phyloP scores from a whole-genome alignment of 2,329 filamentous ascomycete species.

The Alternaria novae-zelandiae region DNA sequence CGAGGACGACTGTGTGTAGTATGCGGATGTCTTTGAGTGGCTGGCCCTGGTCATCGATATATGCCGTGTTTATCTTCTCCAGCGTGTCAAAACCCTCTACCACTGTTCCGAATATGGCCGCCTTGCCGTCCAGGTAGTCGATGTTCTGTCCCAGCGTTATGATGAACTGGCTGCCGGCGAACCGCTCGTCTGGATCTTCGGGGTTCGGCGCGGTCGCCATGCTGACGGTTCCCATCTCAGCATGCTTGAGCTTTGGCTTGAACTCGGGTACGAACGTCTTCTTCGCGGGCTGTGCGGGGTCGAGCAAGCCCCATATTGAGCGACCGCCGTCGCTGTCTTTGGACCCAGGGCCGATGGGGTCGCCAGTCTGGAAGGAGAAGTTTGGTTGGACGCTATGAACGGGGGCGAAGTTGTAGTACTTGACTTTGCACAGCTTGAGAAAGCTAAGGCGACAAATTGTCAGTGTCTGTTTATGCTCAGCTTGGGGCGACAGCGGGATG shows the following conservation, averaged over 20 bases:
- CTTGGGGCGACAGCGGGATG: conserved; percentile 45
- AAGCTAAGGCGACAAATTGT: conserved; percentile 70
- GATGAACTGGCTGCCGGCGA: conserved; percentile 92
- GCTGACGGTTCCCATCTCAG: conserved; percentile 89
- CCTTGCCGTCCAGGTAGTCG: conserved; percentile 89
- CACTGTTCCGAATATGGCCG: conserved; percentile 93
- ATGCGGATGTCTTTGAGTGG: conserved; percentile 95
- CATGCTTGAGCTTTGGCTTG: conserved; percentile 85
- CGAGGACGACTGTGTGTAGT: conserved; percentile 87
- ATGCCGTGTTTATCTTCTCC: conserved; percentile 90
- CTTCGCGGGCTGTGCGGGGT: conserved; percentile 65
- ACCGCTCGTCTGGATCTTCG: conserved; percentile 77
- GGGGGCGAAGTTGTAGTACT: conserved; percentile 98
- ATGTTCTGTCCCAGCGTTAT: conserved; percentile 88
- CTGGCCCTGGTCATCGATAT: conserved; percentile 83
- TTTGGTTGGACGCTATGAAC: conserved; percentile 91
- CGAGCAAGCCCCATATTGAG: conserved; percentile 87
- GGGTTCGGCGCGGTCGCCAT: conserved; percentile 89
- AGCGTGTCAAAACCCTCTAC: conserved; percentile 94
- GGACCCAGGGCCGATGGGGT: conserved; percentile 86
- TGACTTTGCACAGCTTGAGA: conserved; percentile 96
- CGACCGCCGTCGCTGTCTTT: conserved; percentile 88
- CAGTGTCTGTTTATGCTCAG: conserved; percentile 62
- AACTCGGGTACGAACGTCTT: conserved; percentile 85
- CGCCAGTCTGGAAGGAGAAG: conserved; percentile 96